These are phyloP conservation scores for Paecilomyces sp. DNA, from an alignment of 2,329 filamentous ascomycete species.

Conservation along the genomic window DNA sequence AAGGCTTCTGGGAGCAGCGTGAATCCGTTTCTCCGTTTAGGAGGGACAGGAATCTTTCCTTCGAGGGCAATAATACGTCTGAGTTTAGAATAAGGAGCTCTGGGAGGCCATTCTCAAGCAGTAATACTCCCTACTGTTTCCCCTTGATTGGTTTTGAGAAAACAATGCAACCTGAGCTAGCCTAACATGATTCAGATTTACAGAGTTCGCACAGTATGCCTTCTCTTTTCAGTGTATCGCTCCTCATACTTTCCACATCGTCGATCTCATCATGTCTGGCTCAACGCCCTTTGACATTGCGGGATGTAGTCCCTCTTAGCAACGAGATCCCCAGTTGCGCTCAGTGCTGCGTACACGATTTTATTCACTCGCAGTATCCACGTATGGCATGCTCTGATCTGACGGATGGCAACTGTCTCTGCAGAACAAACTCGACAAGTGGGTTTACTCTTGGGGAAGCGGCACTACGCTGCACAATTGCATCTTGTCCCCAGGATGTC, in stretches of 20 bases:
- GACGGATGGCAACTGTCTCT: constrained; percentile 57
- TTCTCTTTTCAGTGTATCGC: constrained; percentile 18
- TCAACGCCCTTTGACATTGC: constrained; percentile 10
- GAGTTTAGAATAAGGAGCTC: not conserved
- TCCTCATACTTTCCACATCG: constrained; percentile 16
- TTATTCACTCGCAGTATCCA: constrained; percentile 55
- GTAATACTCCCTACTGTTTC: not conserved
- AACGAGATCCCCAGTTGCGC: constrained; percentile 53
- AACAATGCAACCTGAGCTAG: constrained; percentile 8
- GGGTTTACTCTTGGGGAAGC: constrained; percentile 68
- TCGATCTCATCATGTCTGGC: constrained; percentile 16
- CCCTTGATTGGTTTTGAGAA: not conserved
- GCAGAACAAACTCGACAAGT: constrained; percentile 50
- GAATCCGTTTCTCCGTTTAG: constrained; percentile 2
- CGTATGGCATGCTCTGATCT: constrained; percentile 41
- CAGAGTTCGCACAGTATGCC: constrained; percentile 29
- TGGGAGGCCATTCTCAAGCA: not conserved
- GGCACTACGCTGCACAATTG: constrained; percentile 59
- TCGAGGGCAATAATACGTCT: not conserved
- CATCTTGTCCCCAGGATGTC: constrained; percentile 47
- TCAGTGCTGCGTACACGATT: constrained; percentile 53
- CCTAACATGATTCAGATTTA: not conserved
- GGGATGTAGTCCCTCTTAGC: constrained; percentile 22
- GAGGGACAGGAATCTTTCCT: constrained; percentile 7
- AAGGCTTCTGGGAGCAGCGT: constrained; percentile 5